Conservation (phyloP, 139 green algal genomes). For the Volvox reticuliferus region DNA sequence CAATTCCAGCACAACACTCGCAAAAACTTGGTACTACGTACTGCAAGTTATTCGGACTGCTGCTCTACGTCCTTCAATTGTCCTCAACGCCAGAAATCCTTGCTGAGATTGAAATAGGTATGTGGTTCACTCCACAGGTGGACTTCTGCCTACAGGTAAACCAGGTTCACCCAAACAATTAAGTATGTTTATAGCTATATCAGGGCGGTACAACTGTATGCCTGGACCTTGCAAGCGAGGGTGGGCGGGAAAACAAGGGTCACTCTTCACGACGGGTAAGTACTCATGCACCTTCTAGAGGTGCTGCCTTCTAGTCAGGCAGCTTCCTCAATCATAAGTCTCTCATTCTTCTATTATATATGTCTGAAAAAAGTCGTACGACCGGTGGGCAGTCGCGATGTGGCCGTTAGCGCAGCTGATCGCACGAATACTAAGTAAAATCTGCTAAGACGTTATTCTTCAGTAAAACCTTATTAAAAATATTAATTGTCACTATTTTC, state of each 20-base stretch:
- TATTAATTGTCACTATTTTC: too few relatives aligned
- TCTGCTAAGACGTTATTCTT: too few relatives aligned
- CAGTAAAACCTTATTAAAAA: too few relatives aligned
- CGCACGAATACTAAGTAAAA: too few relatives aligned
- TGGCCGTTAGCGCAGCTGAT: slow-evolving; percentile 14
- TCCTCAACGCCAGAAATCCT: not conserved
- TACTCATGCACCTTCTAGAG: not conserved
- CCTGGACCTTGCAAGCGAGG: not conserved
- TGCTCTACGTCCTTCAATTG: not conserved
- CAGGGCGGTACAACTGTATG: too few relatives aligned
- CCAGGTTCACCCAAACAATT: too few relatives aligned
- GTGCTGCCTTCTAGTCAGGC: not conserved
- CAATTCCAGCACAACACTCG: too few relatives aligned
- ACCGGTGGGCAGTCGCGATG: slow-evolving; percentile 16
- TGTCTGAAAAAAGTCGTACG: slow-evolving; percentile 5
- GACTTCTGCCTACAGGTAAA: too few relatives aligned
- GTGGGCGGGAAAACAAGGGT: not conserved
- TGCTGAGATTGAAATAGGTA: too few relatives aligned
- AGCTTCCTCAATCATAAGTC: not conserved
- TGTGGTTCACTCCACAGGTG: too few relatives aligned
- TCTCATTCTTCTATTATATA: not conserved
- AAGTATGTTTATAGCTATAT: too few relatives aligned
- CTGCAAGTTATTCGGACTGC: not conserved
- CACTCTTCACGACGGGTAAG: not conserved
- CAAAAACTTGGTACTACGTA: too few relatives aligned